phyloP scores from a whole-genome alignment of 23 red algal species.

The Pyropia yezoensis region DNA sequence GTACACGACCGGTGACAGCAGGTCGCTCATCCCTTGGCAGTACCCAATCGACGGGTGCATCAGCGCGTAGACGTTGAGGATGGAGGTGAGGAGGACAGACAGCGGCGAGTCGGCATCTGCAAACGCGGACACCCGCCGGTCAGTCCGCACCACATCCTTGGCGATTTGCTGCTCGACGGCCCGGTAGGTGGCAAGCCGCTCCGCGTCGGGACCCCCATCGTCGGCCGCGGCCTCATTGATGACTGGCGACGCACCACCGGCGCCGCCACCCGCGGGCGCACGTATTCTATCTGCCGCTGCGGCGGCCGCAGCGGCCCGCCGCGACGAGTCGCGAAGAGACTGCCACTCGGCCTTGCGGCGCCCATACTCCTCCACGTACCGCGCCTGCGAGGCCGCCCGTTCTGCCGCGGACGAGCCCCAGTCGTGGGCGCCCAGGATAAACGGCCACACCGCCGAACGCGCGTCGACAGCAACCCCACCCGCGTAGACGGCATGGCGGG shows the following conservation, averaged over 20 bases:
- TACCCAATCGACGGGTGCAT: conserved; percentile 71
- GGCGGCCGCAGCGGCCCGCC: conserved; percentile 14
- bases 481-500: conserved; percentile 59
- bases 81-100: conserved; percentile 22
- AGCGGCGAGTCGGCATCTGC: conserved; percentile 33
- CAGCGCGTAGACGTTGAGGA: conserved; percentile 75
- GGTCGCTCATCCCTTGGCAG: conserved; percentile 99
- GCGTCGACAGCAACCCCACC: conserved; percentile 59
- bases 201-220: conserved; percentile 45
- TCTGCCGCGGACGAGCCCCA: conserved; percentile 47
- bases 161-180: conserved; percentile 66
- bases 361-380: conserved; percentile 24
- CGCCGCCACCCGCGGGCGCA: neutral
- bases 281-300: neutral
- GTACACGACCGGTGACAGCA: conserved; percentile 67
- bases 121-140: conserved; percentile 66
- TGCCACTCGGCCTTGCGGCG: conserved; percentile 26
- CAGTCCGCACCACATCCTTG: conserved; percentile 95
- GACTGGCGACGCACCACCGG: neutral
- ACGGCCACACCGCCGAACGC: conserved; percentile 58
- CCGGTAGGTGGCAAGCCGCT: conserved; percentile 31
- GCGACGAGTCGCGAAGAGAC: conserved; percentile 10
- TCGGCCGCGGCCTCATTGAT: conserved; percentile 8
- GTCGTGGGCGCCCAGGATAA: conserved; percentile 48
- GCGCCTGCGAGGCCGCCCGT: conserved; percentile 9